These are phyloP conservation scores for Geoglossum glabrum DNA, from an alignment of 495 filamentous ascomycete species.

Conservation along the genomic window DNA sequence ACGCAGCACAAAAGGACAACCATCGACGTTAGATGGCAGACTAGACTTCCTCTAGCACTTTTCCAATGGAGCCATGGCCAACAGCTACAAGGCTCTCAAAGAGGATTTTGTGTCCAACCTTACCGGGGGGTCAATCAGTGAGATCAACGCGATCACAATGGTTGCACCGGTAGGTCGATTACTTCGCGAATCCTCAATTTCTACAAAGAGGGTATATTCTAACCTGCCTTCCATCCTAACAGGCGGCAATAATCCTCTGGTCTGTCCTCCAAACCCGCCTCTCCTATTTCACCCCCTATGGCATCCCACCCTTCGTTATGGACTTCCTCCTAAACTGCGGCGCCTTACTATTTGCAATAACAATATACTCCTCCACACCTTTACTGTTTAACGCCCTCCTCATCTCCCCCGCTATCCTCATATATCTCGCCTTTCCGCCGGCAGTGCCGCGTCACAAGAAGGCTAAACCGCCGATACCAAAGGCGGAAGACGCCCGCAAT, in stretches of 20 bases:
- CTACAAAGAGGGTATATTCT: slow-evolving; percentile 2
- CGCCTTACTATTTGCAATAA: slow-evolving; percentile 64
- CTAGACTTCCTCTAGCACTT: background rate
- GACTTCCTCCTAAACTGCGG: slow-evolving; percentile 79
- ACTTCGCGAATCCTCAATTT: background rate
- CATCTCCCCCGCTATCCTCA: slow-evolving; percentile 41
- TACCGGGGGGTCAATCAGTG: slow-evolving; percentile 59
- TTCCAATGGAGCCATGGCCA: slow-evolving; percentile 22
- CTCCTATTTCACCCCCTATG: slow-evolving; percentile 63
- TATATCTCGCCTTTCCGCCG: slow-evolving; percentile 31
- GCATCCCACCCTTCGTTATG: slow-evolving; percentile 38
- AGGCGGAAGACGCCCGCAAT: background rate
- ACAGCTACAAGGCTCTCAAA: slow-evolving; percentile 70
- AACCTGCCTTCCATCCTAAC: background rate
- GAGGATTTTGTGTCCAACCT: slow-evolving; percentile 90
- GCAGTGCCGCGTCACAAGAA: slow-evolving; percentile 25
- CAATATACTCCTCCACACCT: slow-evolving; percentile 61
- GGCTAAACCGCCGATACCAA: slow-evolving; percentile 29
- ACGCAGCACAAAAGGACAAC: too few species aligned
- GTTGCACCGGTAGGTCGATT: slow-evolving; percentile 54
- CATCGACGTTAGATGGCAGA: too few species aligned
- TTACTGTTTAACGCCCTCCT: slow-evolving; percentile 59
- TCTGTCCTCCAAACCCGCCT: slow-evolving; percentile 75
- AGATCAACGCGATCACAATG: slow-evolving; percentile 71
- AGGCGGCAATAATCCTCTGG: slow-evolving; percentile 75